phyloP scores from a whole-genome alignment of 805 yeast species.

The Candida chauliodis region DNA sequence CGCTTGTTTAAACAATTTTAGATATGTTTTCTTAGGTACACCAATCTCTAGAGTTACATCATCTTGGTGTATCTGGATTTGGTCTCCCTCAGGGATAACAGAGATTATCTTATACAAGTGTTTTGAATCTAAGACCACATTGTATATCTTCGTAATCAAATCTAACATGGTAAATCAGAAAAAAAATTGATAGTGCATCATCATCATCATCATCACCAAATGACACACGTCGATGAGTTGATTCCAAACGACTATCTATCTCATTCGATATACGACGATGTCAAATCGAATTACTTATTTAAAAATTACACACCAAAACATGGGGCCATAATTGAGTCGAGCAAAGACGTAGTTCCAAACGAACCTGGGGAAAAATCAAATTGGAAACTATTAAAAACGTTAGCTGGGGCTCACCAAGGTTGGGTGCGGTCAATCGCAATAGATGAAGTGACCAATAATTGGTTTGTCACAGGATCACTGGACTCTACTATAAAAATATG shows the following conservation, averaged over 20 bases:
- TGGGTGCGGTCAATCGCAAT: constrained; percentile 83
- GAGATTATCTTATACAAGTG: constrained; percentile 8
- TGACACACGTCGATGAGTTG: constrained; percentile 8
- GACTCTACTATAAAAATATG: constrained; percentile 89
- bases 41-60: constrained; percentile 27
- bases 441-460: constrained; percentile 78
- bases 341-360: constrained; percentile 1
- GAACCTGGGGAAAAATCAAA: constrained; percentile 4
- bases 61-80: constrained; percentile 2
- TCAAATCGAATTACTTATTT: constrained; percentile 23
- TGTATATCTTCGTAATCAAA: constrained; percentile 2
- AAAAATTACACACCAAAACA: constrained; percentile 4
- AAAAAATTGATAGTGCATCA: too few relatives aligned
- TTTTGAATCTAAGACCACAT: not conserved
- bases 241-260: constrained; percentile 29
- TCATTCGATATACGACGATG: constrained; percentile 28
- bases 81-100: constrained; percentile 3
- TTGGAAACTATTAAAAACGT: constrained; percentile 71
- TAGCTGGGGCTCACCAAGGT: constrained; percentile 84
- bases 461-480: constrained; percentile 89
- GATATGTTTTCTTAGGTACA: constrained; percentile 25
- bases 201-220: too few relatives aligned
- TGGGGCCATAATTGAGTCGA: constrained; percentile 2
- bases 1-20: constrained; percentile 28
- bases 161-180: not conserved